phyloP scores from a whole-genome alignment of 1,284 basidiomycete genomes.

The Coniophora puteana region DNA sequence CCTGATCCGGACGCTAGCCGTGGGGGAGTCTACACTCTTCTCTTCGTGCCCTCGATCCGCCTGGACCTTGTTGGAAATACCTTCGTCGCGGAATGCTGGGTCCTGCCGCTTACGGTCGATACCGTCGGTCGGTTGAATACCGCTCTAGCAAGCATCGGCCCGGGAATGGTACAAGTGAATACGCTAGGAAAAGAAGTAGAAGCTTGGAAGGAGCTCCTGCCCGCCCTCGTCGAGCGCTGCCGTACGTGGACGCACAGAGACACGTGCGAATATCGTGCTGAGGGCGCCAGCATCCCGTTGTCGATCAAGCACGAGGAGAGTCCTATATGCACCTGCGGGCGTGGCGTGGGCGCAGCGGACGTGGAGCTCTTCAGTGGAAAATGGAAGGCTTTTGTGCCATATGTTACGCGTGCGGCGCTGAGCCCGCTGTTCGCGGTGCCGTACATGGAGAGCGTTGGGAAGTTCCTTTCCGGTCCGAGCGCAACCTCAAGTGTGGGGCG shows the following conservation, averaged over 20 bases:
- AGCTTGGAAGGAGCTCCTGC: conserved; percentile 41
- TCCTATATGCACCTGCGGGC: conserved; percentile 43
- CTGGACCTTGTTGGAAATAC: conserved; percentile 38
- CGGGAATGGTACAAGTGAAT: conserved; percentile 5
- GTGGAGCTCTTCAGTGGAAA: conserved; percentile 19
- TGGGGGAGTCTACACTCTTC: conserved; percentile 27
- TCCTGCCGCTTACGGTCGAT: conserved; percentile 30
- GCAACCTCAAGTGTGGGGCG: background rate
- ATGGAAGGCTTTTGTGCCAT: conserved; percentile 33
- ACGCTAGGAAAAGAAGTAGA: conserved; percentile 19
- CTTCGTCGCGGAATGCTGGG: conserved; percentile 36
- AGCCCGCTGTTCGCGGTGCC: conserved; percentile 39
- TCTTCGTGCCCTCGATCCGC: conserved; percentile 37
- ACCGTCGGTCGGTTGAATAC: conserved; percentile 10
- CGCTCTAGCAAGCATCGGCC: conserved; percentile 5
- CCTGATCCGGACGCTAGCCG: conserved; percentile 26
- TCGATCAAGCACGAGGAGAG: conserved; percentile 19
- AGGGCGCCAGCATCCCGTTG: conserved; percentile 24
- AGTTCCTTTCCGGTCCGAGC: background rate
- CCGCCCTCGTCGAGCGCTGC: conserved; percentile 42
- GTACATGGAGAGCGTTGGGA: conserved; percentile 31
- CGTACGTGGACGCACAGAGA: conserved; percentile 40
- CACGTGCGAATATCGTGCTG: conserved; percentile 35
- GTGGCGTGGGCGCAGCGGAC: conserved; percentile 29
- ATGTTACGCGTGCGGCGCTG: conserved; percentile 39